Evolutionary conservation across 768 basidiomycete genomes (phyloP).

Genomic region (Obba rivulosa): DNA sequence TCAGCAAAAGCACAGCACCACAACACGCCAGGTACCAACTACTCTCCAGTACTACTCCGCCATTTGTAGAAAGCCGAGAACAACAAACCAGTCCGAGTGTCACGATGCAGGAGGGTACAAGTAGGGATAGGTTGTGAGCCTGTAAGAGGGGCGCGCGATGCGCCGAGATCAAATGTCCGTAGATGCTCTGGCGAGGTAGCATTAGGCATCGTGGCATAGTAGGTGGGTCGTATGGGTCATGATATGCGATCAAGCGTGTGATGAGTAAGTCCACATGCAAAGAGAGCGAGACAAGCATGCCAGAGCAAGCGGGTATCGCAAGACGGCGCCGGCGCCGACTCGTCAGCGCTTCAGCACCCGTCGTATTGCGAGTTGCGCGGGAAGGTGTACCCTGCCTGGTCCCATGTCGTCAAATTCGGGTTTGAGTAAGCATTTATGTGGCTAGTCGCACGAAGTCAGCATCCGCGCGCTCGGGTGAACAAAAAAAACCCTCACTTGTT

Average conservation of each 20-base stretch:
- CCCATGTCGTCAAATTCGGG: constrained; percentile 85
- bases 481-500: constrained; percentile 37
- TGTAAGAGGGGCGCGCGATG: too few species aligned
- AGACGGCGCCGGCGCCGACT: constrained; percentile 9
- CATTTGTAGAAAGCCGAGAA: too few species aligned
- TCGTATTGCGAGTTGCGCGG: constrained; percentile 55
- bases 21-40: too few species aligned
- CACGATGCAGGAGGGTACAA: too few species aligned
- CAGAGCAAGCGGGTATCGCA: constrained; percentile 13
- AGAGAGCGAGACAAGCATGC: constrained; percentile 1
- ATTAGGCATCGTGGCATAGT: too few species aligned
- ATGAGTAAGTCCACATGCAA: constrained; percentile 4
- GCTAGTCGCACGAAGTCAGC: constrained; percentile 9
- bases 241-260: constrained; percentile 1
- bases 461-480: background rate
- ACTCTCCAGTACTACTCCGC: too few species aligned
- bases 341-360: constrained; percentile 33
- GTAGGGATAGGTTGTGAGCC: too few species aligned
- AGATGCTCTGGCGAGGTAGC: too few species aligned
- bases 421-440: constrained; percentile 64
- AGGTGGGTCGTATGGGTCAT: background rate
- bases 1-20: too few species aligned
- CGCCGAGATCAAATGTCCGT: too few species aligned
- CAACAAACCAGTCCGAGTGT: too few species aligned
- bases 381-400: constrained; percentile 64